phyloP scores from a whole-genome alignment of 441 rosid genomes.

The Viola pubescens region DNA sequence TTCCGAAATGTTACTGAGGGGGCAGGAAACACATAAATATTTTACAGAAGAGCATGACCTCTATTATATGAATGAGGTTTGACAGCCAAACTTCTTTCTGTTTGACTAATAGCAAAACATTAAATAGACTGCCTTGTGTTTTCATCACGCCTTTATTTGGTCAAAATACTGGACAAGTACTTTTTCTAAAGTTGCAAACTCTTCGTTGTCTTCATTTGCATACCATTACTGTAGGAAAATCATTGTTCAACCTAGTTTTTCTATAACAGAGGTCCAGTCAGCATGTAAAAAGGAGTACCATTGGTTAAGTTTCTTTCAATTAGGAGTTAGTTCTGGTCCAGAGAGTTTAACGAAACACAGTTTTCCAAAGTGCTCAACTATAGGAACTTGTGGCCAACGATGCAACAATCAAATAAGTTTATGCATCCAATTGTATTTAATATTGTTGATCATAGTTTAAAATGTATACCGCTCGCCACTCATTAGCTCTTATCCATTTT shows the following conservation, averaged over 20 bases:
- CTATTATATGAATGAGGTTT: slow-evolving; percentile 64
- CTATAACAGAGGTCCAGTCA: not conserved
- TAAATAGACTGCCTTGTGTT: not conserved
- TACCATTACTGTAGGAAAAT: not conserved
- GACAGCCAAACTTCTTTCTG: slow-evolving; percentile 2
- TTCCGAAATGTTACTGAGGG: slow-evolving; percentile 61
- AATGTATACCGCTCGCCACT: not conserved
- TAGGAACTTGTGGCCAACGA: not conserved
- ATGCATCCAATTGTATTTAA: not conserved
- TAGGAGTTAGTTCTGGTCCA: not conserved
- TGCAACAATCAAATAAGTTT: not conserved
- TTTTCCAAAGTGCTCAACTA: not conserved
- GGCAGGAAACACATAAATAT: slow-evolving; percentile 72
- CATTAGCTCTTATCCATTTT: not conserved
- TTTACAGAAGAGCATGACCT: slow-evolving; percentile 79
- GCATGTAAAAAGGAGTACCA: not conserved
- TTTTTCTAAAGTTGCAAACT: not conserved
- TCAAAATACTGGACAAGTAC: not conserved
- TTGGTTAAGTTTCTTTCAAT: not conserved
- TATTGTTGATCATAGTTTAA: not conserved
- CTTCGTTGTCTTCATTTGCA: not conserved
- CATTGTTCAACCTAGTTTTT: not conserved
- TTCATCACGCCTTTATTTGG: not conserved
- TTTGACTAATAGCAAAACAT: not conserved
- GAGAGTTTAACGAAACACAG: not conserved